Percentiles rank a stretch among this genome's conserved stretches.
phyloP scores from a whole-genome alignment of 2,329 filamentous ascomycete species.

The Verticillium tricorpus region DNA sequence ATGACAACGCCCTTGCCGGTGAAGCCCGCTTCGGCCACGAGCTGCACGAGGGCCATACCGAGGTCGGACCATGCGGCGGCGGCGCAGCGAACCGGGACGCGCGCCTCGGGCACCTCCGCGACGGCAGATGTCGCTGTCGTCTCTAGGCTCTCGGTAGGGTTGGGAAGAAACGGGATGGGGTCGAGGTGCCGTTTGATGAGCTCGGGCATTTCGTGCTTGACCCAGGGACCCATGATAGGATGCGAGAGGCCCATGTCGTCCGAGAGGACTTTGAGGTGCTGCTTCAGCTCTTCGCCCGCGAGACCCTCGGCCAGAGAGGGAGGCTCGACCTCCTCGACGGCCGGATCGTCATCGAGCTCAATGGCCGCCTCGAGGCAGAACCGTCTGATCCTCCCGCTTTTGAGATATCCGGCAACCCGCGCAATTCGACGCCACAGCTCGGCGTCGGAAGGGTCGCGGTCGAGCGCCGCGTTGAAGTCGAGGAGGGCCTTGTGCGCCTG shows the following conservation, averaged over 20 bases:
- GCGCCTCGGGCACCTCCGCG: slow-evolving; percentile 10
- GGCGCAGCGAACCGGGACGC: slow-evolving; percentile 23
- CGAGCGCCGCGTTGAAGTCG: slow-evolving; percentile 55
- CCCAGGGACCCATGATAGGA: slow-evolving; percentile 55
- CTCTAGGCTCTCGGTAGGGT: slow-evolving; percentile 38
- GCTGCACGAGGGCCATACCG: slow-evolving; percentile 34
- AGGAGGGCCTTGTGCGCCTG: slow-evolving; percentile 44
- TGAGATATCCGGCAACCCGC: slow-evolving; percentile 53
- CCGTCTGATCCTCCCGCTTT: slow-evolving; percentile 51
- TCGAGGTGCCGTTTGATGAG: slow-evolving; percentile 52
- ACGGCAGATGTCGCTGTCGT: slow-evolving; percentile 4
- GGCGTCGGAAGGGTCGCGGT: slow-evolving; percentile 62
- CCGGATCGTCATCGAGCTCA: slow-evolving; percentile 63
- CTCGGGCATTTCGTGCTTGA: slow-evolving; percentile 45
- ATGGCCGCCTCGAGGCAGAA: slow-evolving; percentile 64
- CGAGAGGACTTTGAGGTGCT: slow-evolving; percentile 45
- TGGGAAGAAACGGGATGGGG: slow-evolving; percentile 57
- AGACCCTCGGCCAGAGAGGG: slow-evolving; percentile 59
- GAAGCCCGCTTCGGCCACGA: slow-evolving; percentile 26
- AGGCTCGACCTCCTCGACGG: slow-evolving; percentile 57
- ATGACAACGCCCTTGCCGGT: slow-evolving; percentile 29
- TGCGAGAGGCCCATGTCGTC: slow-evolving; percentile 56
- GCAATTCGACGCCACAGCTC: slow-evolving; percentile 60
- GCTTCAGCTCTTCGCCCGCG: slow-evolving; percentile 58
- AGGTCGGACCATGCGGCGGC: slow-evolving; percentile 37